Base-by-base conservation (phyloP, 2,329 filamentous ascomycete genomes). In the Zalaria sp. region DNA sequence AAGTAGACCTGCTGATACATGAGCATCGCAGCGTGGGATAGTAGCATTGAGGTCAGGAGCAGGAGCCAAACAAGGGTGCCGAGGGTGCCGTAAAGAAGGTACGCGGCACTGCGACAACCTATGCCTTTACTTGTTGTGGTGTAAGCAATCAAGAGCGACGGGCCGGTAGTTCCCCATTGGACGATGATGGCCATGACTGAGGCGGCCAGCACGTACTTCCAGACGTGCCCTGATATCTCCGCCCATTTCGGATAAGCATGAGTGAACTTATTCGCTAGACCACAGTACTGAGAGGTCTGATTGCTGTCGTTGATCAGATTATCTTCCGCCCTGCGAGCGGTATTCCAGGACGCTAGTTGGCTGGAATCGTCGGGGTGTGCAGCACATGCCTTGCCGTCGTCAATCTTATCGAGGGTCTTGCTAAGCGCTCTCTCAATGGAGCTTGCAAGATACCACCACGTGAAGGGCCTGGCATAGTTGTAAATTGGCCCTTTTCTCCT, bases 381-480 rank as follows among this genome's bases (percentile, higher is more conserved):
- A n/a, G n/a, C n/a, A n/a, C n/a, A n/a, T n/a, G n/a, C n/a, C n/a
- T n/a, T n/a, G n/a, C n/a, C n/a, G n/a, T n/a, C n/a, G n/a, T n/a
- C n/a, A n/a, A n/a, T n/a, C n/a, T n/a, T n/a, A n/a, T n/a, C n/a
- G n/a, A n/a, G n/a, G n/a, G n/a, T n/a, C n/a, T n/a, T n/a, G n/a
- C n/a, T n/a, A n/a, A n/a, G n/a, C n/a, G n/a, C n/a, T n/a, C n/a
- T n/a, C n/a, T n/a, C n/a, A n/a, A n/a, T n/a, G n/a, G n/a, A n/a
- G n/a, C n/a, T n/a, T n/a, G n/a, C n/a, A n/a, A n/a, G n/a, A n/a
- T n/a, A n/a, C n/a, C n/a, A n/a, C n/a, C n/a, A n/a, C n/a, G 49
- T 53, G 39, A 53, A 54, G 1, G 50, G 42, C 9, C 50, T 38
- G 3, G 51, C 52, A 39, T 54, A 53, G 35, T 53, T 54, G 46